Evolutionary conservation across 2,329 filamentous ascomycete genomes (phyloP), one percentile per base, ranked within the genome.

Genomic region (Sarocladium brachiariae): DNA sequence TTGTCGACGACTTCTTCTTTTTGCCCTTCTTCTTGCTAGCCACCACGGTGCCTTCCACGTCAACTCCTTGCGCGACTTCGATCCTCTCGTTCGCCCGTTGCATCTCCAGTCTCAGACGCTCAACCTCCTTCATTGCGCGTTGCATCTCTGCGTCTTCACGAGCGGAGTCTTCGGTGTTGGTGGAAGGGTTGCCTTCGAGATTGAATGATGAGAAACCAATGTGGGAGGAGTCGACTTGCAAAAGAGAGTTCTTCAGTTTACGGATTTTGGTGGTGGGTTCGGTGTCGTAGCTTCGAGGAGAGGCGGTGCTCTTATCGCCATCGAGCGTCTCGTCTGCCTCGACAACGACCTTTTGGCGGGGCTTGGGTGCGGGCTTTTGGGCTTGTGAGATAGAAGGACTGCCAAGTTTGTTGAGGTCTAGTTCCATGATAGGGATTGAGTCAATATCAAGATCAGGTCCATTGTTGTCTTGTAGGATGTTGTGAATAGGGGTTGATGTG

Each of bases 341-440:
- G 54, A 93, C 78, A 34, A 87, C 71, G 55, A 91, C 79, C 57
- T 75, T 80, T 52, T 81, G 81, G 1, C 76, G 72, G 4, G 74
- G 67, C 56, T 75, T 73, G 18, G 70, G 65, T 31, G 63, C 50
- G 46, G 64, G 58, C 51, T 63, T 57, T 58, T 65, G 61, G 54
- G 67, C 58, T 54, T 66, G 56, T 53, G 62, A 52, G 13, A 61
- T 52, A 13, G 62, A 55, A 46, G 62, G 55, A 46, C 53, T 58
- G 48, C 57, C 57, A 8, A 76, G 64, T 53, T 77, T 78, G 27
- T 84, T 83, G 7, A 96, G 77, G 54, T 95, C 84, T 43, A 99
- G 76, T 63, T 95, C 84, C 83, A 99, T 93, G 60, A 99, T 92
- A 2, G 93, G 93, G 59, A 99, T 99, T 2, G 89, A 81, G 66